A percentile compares a stretch with the other conserved stretches of the same genome.
Conservation (phyloP, 331 rosid species). For the Quercus phellos region DNA sequence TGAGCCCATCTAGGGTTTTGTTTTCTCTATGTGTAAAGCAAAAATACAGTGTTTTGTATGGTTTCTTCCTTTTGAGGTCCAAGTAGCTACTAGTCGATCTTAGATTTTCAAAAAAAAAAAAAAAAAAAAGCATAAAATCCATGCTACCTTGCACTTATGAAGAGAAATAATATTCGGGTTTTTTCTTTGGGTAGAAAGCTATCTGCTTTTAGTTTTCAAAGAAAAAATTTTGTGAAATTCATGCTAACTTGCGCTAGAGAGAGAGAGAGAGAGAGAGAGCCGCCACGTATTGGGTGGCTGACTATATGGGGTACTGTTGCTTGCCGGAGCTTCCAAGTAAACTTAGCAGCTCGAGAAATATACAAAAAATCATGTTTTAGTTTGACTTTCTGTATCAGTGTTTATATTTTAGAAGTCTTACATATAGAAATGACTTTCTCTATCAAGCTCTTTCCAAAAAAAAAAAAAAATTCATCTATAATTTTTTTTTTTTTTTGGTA, state of each 20-base stretch:
- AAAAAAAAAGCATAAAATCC: constrained; percentile 24
- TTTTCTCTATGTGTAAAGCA: constrained; percentile 18
- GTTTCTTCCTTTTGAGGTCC: neutral
- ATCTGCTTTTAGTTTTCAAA: constrained; percentile 16
- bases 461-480: neutral
- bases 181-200: constrained; percentile 4
- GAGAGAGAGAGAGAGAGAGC: constrained; percentile 19
- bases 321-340: constrained; percentile 72
- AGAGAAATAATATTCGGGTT: constrained; percentile 4
- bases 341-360: constrained; percentile 51
- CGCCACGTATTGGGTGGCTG: constrained; percentile 38
- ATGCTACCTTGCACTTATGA: constrained; percentile 23
- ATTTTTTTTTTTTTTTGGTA: no score
- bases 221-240: constrained; percentile 29
- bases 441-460: no score
- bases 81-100: neutral
- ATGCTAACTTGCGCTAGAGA: constrained; percentile 10
- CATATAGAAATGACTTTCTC: neutral
- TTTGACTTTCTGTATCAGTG: constrained; percentile 47
- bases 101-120: neutral
- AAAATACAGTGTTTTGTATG: neutral
- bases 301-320: constrained; percentile 43
- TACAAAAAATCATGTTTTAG: constrained; percentile 17
- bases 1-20: constrained; percentile 21
- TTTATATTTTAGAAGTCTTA: neutral